Conservation (phyloP, 495 filamentous ascomycete genomes). For the Pseudoneurospora amorphoporcata region DNA sequence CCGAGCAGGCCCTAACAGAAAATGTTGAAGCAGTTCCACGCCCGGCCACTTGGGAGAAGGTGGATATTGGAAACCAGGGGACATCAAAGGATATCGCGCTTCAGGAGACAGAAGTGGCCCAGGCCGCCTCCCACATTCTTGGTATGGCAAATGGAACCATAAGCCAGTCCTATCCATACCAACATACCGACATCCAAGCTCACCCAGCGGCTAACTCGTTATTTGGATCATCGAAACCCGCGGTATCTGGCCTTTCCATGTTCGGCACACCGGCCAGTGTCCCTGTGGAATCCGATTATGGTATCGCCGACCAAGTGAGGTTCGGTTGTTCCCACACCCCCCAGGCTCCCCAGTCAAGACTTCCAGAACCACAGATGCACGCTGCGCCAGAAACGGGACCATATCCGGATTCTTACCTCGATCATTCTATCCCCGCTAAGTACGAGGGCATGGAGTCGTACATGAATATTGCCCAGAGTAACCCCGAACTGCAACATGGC, state of each 20-base stretch:
- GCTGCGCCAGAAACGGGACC: conserved; percentile 1
- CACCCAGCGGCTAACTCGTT: neutral
- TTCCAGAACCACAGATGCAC: neutral
- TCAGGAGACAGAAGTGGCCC: neutral
- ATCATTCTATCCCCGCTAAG: conserved; percentile 2
- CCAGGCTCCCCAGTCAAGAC: conserved; percentile 3
- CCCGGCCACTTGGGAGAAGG: neutral
- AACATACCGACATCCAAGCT: neutral
- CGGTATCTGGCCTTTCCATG: conserved; percentile 8
- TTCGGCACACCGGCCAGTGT: conserved; percentile 14
- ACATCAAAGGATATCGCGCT: neutral
- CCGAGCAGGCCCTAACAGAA: neutral
- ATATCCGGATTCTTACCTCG: conserved; percentile 18
- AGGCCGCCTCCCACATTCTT: neutral
- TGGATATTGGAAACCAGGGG: neutral
- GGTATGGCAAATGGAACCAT: neutral
- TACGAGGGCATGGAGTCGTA: conserved; percentile 11
- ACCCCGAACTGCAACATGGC: neutral
- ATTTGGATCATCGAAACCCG: conserved; percentile 9
- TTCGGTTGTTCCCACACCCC: conserved; percentile 25
- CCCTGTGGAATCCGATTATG: conserved; percentile 5
- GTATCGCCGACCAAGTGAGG: conserved; percentile 22
- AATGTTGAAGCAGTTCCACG: neutral
- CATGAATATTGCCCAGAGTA: conserved; percentile 1
- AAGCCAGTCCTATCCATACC: neutral